Percentiles rank a stretch among this genome's conserved stretches.
Evolutionary conservation across 441 rosid genomes (phyloP).

Genomic region (Eruca vesicaria): DNA sequence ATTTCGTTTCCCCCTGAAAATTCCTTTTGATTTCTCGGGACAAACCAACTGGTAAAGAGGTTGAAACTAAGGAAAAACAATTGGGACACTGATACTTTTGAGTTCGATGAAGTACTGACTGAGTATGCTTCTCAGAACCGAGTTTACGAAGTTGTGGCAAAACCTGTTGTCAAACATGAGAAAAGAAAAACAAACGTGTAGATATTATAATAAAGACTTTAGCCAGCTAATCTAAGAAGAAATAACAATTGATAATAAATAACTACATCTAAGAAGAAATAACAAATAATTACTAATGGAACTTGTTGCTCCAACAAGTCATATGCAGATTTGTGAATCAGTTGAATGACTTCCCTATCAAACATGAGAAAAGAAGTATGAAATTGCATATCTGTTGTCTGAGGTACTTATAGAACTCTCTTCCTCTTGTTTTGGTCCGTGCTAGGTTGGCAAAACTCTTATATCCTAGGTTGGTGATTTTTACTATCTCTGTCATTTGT

Average conservation of each 20-base stretch:
- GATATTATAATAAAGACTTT: background rate
- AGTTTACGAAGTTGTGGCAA: conserved; percentile 96
- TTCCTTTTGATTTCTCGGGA: too few relatives aligned
- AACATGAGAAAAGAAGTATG: background rate
- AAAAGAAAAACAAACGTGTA: background rate
- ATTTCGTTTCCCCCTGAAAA: conserved; percentile 37
- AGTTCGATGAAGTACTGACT: conserved; percentile 95
- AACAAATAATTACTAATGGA: background rate
- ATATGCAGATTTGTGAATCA: background rate
- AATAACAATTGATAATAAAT: background rate
- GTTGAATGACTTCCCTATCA: background rate
- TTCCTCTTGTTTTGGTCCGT: too few relatives aligned
- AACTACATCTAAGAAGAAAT: background rate
- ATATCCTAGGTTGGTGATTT: too few relatives aligned
- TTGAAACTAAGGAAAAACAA: conserved; percentile 94
- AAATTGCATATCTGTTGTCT: too few relatives aligned
- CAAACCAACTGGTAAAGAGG: conserved; percentile 96
- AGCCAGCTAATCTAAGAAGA: background rate
- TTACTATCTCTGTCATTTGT: background rate
- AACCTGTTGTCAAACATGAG: conserved; percentile 98
- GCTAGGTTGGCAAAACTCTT: too few relatives aligned
- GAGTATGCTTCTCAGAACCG: conserved; percentile 98
- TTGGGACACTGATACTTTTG: conserved; percentile 95
- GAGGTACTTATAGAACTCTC: too few relatives aligned
- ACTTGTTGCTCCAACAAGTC: background rate